Percentiles rank a stretch among this genome's conserved stretches.
These are phyloP conservation scores for Ilyonectria destructans DNA, from an alignment of 2,329 filamentous ascomycete species.

Conservation along the genomic window DNA sequence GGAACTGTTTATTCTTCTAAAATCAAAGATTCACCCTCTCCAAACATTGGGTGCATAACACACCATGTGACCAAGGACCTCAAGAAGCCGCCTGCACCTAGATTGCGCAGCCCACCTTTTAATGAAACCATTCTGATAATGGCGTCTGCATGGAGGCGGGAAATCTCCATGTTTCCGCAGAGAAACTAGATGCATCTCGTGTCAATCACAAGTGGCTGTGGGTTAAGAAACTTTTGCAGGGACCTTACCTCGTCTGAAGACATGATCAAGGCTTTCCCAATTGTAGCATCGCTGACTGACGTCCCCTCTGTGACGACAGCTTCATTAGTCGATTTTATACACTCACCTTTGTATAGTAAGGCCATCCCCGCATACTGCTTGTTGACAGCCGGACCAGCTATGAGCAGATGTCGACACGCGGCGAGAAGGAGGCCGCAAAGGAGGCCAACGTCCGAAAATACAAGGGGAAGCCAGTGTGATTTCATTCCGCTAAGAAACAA, in stretches of 20 bases:
- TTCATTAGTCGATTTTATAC: slow-evolving; percentile 7
- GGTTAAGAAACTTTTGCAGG: too few species aligned
- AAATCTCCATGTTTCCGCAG: slow-evolving; percentile 1
- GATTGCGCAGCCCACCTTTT: slow-evolving; percentile 5
- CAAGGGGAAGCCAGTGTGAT: slow-evolving; percentile 8
- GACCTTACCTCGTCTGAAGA: slow-evolving; percentile 4
- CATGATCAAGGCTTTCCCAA: slow-evolving; percentile 10
- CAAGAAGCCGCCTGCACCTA: slow-evolving; percentile 7
- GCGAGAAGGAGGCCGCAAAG: slow-evolving; percentile 11
- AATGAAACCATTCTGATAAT: slow-evolving; percentile 7
- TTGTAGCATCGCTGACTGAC: slow-evolving; percentile 10
- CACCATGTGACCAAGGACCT: slow-evolving; percentile 9
- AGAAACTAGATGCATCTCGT: background rate
- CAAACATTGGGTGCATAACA: slow-evolving; percentile 5
- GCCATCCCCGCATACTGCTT: background rate
- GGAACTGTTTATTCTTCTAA: background rate
- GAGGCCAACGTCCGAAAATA: slow-evolving; percentile 8
- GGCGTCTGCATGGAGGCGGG: slow-evolving; percentile 8
- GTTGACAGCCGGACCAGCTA: too few species aligned
- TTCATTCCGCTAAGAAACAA: background rate
- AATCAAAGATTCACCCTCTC: background rate
- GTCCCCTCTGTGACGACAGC: slow-evolving; percentile 6
- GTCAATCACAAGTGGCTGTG: background rate
- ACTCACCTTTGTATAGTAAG: slow-evolving; percentile 1
- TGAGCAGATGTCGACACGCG: slow-evolving; percentile 1